A percentile compares a stretch with the other conserved stretches of the same genome.
Conservation (phyloP, 73 alveolate genomes). For the Urostyla sp. region DNA sequence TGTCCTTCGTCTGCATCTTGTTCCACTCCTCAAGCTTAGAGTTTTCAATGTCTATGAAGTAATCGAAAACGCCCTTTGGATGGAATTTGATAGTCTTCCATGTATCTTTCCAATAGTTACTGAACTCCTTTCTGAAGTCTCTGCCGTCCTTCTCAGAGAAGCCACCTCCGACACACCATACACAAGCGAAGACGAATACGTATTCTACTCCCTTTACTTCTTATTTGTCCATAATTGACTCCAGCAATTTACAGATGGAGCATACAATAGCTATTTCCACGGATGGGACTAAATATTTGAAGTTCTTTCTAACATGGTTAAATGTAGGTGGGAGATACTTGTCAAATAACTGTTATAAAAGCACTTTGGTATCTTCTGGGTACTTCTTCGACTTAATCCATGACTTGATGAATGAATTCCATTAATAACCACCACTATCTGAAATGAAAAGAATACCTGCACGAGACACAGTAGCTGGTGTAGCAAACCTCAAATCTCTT, state of each 20-base stretch:
- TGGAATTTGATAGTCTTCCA: conserved; percentile 99
- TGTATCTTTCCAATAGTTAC: conserved; percentile 99
- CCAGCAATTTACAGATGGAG: conserved; percentile 94
- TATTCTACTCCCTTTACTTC: conserved; percentile 94
- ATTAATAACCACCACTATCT: conserved; percentile 80
- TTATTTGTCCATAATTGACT: conserved; percentile 92
- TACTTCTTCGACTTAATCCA: conserved; percentile 72
- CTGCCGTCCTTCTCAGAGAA: conserved; percentile 98
- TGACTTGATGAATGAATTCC: conserved; percentile 78
- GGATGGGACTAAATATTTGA: conserved; percentile 91
- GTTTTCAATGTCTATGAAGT: conserved; percentile 95
- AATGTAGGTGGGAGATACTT: conserved; percentile 89
- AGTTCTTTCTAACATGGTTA: conserved; percentile 81
- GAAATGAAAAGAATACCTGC: conserved; percentile 99
- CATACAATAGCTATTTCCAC: conserved; percentile 93
- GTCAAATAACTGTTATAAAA: conserved; percentile 80
- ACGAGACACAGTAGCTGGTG: conserved; percentile 99
- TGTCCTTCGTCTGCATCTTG: conserved; percentile 87
- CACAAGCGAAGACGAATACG: conserved; percentile 97
- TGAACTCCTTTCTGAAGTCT: conserved; percentile 98
- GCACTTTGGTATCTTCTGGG: conserved; percentile 73
- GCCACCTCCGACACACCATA: conserved; percentile 99
- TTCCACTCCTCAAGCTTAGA: conserved; percentile 98
- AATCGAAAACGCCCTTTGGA: conserved; percentile 99
- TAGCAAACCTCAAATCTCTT: conserved; percentile 99